A percentile compares a stretch with the other conserved stretches of the same genome.
Conservation (phyloP, 495 filamentous ascomycete species). For the Apiosordaria backusii region DNA sequence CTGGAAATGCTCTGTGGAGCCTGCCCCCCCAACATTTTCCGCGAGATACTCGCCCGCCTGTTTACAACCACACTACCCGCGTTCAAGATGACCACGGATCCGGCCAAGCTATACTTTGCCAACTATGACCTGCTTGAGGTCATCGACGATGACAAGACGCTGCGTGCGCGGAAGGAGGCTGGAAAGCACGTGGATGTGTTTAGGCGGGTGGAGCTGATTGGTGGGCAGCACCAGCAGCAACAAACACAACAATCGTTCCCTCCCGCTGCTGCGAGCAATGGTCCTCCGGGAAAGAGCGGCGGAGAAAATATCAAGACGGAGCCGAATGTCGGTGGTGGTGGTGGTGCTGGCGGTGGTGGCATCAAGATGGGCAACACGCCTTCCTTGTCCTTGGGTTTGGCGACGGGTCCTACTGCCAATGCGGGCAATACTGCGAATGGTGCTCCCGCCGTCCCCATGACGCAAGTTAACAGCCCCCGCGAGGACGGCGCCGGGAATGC, state of each 20-base stretch:
- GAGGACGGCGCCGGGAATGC: conserved; percentile 11
- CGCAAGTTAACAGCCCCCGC: conserved; percentile 4
- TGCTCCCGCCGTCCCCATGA: not conserved
- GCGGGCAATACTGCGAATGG: not conserved
- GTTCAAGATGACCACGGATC: conserved; percentile 41
- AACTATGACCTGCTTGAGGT: conserved; percentile 49
- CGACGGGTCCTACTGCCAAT: not conserved
- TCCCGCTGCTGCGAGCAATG: not conserved
- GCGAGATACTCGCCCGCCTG: conserved; percentile 45
- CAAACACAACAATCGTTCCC: not conserved
- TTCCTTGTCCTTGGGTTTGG: not conserved
- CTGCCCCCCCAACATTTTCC: conserved; percentile 45
- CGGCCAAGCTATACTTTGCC: conserved; percentile 48
- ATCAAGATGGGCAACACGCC: not conserved
- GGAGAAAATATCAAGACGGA: not conserved
- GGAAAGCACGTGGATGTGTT: conserved; percentile 43
- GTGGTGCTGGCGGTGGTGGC: not conserved
- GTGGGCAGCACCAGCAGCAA: not conserved
- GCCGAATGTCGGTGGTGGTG: not conserved
- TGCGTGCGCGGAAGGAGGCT: conserved; percentile 25
- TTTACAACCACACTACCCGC: conserved; percentile 41
- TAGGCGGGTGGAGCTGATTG: conserved; percentile 30
- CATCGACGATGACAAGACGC: conserved; percentile 34
- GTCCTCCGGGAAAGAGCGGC: not conserved
- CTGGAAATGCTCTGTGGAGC: conserved; percentile 47